Conservation (phyloP, 169 alveolate genomes). For the Gregarina niphandrodes region DNA sequence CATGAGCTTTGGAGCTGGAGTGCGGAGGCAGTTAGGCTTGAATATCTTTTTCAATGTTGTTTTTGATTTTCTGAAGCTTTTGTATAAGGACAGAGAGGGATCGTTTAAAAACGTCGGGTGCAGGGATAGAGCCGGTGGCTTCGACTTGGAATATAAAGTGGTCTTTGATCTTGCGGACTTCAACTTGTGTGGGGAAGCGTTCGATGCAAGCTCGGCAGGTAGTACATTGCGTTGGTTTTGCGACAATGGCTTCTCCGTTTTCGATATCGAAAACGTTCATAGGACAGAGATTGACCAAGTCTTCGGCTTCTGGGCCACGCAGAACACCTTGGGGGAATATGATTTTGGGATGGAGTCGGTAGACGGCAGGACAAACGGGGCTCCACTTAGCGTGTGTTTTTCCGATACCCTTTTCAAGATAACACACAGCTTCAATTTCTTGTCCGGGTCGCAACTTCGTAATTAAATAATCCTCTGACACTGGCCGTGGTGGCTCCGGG, state of each 20-base stretch:
- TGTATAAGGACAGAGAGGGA: conserved; percentile 24
- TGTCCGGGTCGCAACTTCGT: conserved; percentile 86
- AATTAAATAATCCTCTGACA: conserved; percentile 67
- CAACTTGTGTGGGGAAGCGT: conserved; percentile 42
- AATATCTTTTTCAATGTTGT: neutral
- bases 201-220: conserved; percentile 91
- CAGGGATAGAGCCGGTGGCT: conserved; percentile 39
- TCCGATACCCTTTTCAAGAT: conserved; percentile 85
- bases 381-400: conserved; percentile 96
- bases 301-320: conserved; percentile 55
- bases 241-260: conserved; percentile 21
- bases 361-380: conserved; percentile 92
- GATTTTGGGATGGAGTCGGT: conserved; percentile 60
- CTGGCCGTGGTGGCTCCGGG: conserved; percentile 61
- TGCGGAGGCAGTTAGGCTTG: conserved; percentile 1
- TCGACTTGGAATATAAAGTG: conserved; percentile 51
- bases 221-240: conserved; percentile 70
- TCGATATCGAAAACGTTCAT: conserved; percentile 73
- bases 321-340: conserved; percentile 29
- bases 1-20: neutral
- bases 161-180: conserved; percentile 41
- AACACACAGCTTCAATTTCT: conserved; percentile 68
- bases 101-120: conserved; percentile 30
- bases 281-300: conserved; percentile 66
- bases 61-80: conserved; percentile 18